Evolutionary conservation across 192 early-diverging fungal species (phyloP).

Genomic region (Gorgonomyces haynaldii): DNA sequence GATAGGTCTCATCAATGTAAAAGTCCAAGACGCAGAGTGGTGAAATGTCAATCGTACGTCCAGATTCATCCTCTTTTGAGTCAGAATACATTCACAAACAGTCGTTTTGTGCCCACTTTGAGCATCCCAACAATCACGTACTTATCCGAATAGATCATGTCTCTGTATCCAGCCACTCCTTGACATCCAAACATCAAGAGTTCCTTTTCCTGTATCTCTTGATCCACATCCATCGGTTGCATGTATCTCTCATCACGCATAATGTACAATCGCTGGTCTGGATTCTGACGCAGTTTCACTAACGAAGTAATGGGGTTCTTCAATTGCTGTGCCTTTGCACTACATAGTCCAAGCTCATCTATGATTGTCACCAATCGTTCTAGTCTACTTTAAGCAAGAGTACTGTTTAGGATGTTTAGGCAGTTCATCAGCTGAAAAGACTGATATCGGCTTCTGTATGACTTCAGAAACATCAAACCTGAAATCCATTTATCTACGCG

Average conservation of each 20-base stretch:
- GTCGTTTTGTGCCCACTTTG: constrained; percentile 32
- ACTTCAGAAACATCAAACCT: constrained; percentile 9
- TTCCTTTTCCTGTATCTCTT: constrained; percentile 2
- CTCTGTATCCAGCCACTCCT: constrained; percentile 2
- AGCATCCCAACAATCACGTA: constrained; percentile 25
- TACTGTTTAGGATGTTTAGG: constrained; percentile 1
- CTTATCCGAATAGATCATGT: background rate
- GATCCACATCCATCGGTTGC: background rate
- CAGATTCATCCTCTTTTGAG: constrained; percentile 19
- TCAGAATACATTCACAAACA: constrained; percentile 25
- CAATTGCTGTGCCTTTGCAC: constrained; percentile 28
- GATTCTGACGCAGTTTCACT: constrained; percentile 19
- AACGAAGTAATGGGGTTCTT: constrained; percentile 25
- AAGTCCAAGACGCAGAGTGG: constrained; percentile 42
- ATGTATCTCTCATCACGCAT: constrained; percentile 14
- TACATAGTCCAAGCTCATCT: constrained; percentile 6
- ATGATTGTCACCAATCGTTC: constrained; percentile 6
- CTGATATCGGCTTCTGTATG: constrained; percentile 2
- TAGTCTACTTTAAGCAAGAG: background rate
- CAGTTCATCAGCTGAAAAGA: background rate
- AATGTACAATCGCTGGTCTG: constrained; percentile 27
- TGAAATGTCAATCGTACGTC: constrained; percentile 20
- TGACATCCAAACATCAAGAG: constrained; percentile 4
- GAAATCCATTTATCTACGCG: constrained; percentile 10
- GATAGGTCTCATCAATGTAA: constrained; percentile 28